Evolutionary conservation across 1,139 yeast species (phyloP).

Genomic region (Zhuliangozyma parablackwelliae): DNA sequence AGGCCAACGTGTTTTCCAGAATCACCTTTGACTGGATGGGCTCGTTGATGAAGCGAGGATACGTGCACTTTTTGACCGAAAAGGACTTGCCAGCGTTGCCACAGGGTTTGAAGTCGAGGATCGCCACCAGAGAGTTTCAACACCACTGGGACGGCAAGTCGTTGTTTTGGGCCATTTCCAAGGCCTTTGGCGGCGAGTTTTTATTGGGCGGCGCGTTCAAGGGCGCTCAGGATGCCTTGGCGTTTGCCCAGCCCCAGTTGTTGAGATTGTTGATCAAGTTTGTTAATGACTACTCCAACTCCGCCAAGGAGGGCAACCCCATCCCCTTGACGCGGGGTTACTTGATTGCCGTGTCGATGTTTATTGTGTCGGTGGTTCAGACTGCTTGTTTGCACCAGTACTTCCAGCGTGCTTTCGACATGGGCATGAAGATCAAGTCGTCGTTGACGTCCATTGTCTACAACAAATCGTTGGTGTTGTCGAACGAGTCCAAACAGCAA

Average conservation of each 20-base stretch:
- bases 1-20: conserved; percentile 75
- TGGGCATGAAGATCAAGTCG: conserved; percentile 86
- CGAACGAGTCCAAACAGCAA: conserved; percentile 76
- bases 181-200: conserved; percentile 70
- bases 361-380: conserved; percentile 74
- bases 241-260: conserved; percentile 87
- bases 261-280: conserved; percentile 71
- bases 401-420: conserved; percentile 81
- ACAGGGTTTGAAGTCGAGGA: conserved; percentile 49
- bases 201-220: conserved; percentile 75
- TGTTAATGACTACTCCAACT: conserved; percentile 68
- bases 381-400: conserved; percentile 89
- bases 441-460: conserved; percentile 77
- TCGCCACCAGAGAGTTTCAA: conserved; percentile 48
- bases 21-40: conserved; percentile 92
- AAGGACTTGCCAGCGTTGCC: conserved; percentile 83
- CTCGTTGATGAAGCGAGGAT: conserved; percentile 82
- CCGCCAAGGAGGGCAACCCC: conserved; percentile 29
- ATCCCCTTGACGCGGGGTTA: conserved; percentile 75
- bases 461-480: conserved; percentile 71
- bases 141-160: conserved; percentile 64
- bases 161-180: conserved; percentile 54
- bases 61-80: conserved; percentile 65
- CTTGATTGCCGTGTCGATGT: conserved; percentile 81
- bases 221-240: conserved; percentile 69